phyloP scores from a whole-genome alignment of 1,284 basidiomycete species.

The Trichosporon ovoides region DNA sequence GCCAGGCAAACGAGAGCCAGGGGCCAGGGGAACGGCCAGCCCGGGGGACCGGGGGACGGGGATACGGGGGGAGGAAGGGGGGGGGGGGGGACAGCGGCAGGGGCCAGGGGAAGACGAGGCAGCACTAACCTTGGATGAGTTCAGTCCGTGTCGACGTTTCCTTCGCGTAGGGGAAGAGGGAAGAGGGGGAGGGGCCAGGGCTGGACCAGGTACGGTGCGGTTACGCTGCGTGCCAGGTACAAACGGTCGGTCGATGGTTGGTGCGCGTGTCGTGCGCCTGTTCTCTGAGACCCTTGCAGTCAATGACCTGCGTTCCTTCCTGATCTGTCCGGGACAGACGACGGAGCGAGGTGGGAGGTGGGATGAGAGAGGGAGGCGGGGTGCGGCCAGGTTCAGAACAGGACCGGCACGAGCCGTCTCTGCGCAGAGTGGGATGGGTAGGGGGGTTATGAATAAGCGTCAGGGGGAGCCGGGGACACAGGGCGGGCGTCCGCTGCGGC shows the following conservation, averaged over 20 bases:
- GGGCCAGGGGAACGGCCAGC: neutral
- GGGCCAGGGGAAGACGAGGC: neutral
- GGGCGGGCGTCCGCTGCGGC: no score
- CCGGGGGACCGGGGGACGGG: neutral
- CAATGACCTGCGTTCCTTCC: neutral
- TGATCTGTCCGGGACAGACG: neutral
- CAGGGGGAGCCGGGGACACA: neutral
- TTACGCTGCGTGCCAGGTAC: no score
- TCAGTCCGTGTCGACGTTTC: neutral
- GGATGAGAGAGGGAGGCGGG: neutral
- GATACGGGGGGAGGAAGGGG: neutral
- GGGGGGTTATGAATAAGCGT: neutral
- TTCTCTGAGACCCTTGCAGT: neutral
- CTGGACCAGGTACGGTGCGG: no score
- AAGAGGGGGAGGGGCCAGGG: no score
- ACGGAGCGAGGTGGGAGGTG: neutral
- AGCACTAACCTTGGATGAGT: slow-evolving; percentile 5
- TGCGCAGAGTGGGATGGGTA: neutral
- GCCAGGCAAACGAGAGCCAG: neutral
- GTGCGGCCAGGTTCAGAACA: neutral
- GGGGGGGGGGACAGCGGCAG: neutral
- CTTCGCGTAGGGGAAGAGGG: neutral
- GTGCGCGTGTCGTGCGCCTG: neutral
- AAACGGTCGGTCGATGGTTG: no score
- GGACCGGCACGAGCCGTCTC: neutral